Percentiles rank a stretch among this genome's conserved stretches.
Conservation (phyloP, 1,139 yeast species). For the Scheffersomyces illinoinensis region DNA sequence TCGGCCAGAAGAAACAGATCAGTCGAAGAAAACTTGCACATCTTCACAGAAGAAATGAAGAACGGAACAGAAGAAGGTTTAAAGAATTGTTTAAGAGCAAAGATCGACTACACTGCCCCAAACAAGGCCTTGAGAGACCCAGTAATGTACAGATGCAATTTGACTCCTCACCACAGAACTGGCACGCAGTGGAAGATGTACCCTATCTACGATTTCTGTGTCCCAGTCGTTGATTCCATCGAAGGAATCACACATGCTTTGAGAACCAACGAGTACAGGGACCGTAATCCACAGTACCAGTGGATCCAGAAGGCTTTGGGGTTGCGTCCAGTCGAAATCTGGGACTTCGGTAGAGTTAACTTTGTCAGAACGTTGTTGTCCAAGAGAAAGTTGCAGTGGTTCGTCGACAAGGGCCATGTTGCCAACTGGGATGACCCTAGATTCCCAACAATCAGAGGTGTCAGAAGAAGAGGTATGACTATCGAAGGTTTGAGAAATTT, state of each 20-base stretch:
- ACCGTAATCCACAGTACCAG: conserved; percentile 95
- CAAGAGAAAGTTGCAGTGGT: conserved; percentile 98
- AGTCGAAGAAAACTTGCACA: conserved; percentile 82
- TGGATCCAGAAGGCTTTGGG: conserved; percentile 85
- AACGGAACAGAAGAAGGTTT: conserved; percentile 89
- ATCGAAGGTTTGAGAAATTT: conserved; percentile 95
- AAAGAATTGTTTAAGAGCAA: conserved; percentile 90
- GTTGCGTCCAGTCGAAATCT: conserved; percentile 87
- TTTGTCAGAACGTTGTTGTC: conserved; percentile 91
- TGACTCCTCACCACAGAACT: conserved; percentile 96
- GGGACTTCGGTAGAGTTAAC: conserved; percentile 98
- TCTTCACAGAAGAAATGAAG: conserved; percentile 88
- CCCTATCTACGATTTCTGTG: conserved; percentile 98
- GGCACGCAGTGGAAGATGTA: conserved; percentile 90
- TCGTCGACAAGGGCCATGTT: conserved; percentile 86
- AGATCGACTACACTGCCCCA: conserved; percentile 83
- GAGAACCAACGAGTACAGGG: conserved; percentile 97
- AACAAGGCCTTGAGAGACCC: conserved; percentile 97
- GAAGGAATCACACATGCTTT: conserved; percentile 98
- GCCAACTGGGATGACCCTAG: conserved; percentile 98
- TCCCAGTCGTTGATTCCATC: conserved; percentile 88
- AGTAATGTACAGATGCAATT: conserved; percentile 92
- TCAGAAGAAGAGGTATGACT: conserved; percentile 98
- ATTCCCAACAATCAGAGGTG: conserved; percentile 98
- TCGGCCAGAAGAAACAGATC: conserved; percentile 87